Evolutionary conservation across 2,329 filamentous ascomycete species (phyloP), one percentile per base, ranked within the genome.

Genomic region (Hypoxylon rubiginosum): DNA sequence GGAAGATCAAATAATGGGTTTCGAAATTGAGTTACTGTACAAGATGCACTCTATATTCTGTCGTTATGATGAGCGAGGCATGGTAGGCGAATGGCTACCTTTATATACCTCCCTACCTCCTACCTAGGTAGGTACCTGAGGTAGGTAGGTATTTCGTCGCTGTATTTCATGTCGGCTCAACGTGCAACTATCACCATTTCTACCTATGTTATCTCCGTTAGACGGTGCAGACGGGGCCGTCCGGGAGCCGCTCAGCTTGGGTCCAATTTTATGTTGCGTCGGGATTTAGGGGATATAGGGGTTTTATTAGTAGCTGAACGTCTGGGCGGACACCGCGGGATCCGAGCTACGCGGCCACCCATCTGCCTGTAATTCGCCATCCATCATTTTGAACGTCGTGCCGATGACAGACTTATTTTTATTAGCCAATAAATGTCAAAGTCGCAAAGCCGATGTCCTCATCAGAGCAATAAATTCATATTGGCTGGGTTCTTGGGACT

Each of bases 271-370:
- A 15, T 4, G 13, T 4, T 39, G 36, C 36, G 36, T 24, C 58
- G 58, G 58, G 54, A 32, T 54, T 60, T 55, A 55, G 58, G 28
- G 48, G n/a, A 17, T 58, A 32, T 9, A 11, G 11, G 2, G 26
- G 10, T 45, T 17, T 39, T n/a, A 24, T 51, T 28, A 7, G 17
- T 34, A 46, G 21, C 19, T 55, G 26, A 7, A 28, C 19, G 19
- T 34, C 21, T 7, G 4, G 56, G n/a, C 56, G 62, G 62, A 39
- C 45, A 51, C 51, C 62, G 51, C 56, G 62, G 56, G 56, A 21
- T 28, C 61, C 61, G 61, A 26, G 39, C 17, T 19, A 6, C 39
- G 15, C 2, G 13, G n/a, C n/a, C n/a, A n/a, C n/a, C n/a, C n/a
- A n/a, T n/a, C n/a, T n/a, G n/a, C n/a, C n/a, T n/a, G n/a, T n/a